A percentile compares a stretch with the other conserved stretches of the same genome.
phyloP scores from a whole-genome alignment of 2,329 filamentous ascomycete species.

The Pezicula rhizophila region DNA sequence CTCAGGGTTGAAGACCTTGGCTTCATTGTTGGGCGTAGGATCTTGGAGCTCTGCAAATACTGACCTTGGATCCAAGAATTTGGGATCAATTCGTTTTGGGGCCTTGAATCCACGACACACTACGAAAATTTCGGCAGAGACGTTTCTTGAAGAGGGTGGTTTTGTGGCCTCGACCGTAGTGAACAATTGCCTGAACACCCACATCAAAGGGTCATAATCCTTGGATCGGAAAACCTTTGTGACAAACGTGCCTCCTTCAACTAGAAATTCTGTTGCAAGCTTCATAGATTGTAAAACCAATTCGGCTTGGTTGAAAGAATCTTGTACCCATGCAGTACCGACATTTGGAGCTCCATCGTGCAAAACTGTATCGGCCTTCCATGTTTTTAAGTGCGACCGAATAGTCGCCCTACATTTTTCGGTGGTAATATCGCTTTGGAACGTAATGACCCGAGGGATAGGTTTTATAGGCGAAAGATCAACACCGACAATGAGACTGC shows the following conservation, averaged over 20 bases:
- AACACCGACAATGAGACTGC: constrained; percentile 87
- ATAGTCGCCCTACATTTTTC: constrained; percentile 93
- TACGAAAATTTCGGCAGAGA: constrained; percentile 97
- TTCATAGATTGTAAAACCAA: constrained; percentile 86
- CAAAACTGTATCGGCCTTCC: constrained; percentile 92
- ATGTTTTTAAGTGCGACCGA: constrained; percentile 82
- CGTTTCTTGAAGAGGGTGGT: constrained; percentile 89
- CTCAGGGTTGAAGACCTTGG: constrained; percentile 96
- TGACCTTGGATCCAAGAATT: constrained; percentile 80
- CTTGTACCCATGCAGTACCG: constrained; percentile 95
- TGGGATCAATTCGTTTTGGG: constrained; percentile 86
- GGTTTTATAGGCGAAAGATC: constrained; percentile 94
- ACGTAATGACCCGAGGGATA: constrained; percentile 88
- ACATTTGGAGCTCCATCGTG: constrained; percentile 98
- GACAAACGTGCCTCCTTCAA: constrained; percentile 85
- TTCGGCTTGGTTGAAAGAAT: constrained; percentile 96
- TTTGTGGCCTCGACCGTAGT: constrained; percentile 94
- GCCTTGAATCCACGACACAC: constrained; percentile 95
- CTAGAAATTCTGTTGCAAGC: constrained; percentile 86
- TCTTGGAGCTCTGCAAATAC: constrained; percentile 91
- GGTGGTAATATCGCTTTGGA: constrained; percentile 96
- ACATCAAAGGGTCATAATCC: constrained; percentile 91
- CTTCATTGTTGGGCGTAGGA: constrained; percentile 87
- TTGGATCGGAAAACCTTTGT: constrained; percentile 97
- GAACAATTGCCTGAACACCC: constrained; percentile 98